Conservation (phyloP, 1,284 basidiomycete genomes). For the Ganoderma leucocontextum region DNA sequence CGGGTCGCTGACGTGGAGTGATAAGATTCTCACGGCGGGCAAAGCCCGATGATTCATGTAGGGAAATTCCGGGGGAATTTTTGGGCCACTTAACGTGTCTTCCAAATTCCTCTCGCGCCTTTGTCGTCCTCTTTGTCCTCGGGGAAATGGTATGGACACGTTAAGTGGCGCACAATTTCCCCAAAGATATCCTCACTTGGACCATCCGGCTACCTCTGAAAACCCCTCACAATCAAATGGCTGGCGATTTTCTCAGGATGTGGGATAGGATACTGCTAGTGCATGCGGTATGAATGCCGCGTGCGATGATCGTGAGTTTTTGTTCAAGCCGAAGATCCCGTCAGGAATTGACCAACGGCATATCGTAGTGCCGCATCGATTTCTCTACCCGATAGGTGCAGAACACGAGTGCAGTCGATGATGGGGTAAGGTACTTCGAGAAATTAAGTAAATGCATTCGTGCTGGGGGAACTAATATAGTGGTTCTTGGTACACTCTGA, state of each 20-base stretch:
- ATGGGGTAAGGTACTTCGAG: background rate
- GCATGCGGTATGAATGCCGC: background rate
- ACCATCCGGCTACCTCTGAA: too few species aligned
- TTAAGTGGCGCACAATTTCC: too few species aligned
- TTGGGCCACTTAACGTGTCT: too few species aligned
- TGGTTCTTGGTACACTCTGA: conserved; percentile 7
- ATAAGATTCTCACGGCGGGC: too few species aligned
- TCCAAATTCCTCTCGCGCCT: too few species aligned
- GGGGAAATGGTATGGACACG: too few species aligned
- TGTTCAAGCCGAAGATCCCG: background rate
- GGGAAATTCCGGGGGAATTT: too few species aligned
- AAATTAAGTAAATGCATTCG: background rate
- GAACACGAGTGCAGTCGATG: background rate
- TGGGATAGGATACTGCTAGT: background rate
- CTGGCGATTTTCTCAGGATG: background rate
- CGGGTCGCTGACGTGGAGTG: background rate
- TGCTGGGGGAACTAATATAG: background rate
- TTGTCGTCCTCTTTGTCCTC: too few species aligned
- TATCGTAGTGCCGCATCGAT: background rate
- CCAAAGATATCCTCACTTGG: too few species aligned
- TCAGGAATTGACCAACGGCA: background rate
- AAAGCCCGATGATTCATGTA: too few species aligned
- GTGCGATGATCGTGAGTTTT: background rate
- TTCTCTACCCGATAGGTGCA: background rate
- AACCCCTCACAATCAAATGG: background rate